A percentile compares a stretch with the other conserved stretches of the same genome.
Evolutionary conservation across 225 moss, liverwort and hornwort species (phyloP).

Genomic region (Lunularia cruciata): DNA sequence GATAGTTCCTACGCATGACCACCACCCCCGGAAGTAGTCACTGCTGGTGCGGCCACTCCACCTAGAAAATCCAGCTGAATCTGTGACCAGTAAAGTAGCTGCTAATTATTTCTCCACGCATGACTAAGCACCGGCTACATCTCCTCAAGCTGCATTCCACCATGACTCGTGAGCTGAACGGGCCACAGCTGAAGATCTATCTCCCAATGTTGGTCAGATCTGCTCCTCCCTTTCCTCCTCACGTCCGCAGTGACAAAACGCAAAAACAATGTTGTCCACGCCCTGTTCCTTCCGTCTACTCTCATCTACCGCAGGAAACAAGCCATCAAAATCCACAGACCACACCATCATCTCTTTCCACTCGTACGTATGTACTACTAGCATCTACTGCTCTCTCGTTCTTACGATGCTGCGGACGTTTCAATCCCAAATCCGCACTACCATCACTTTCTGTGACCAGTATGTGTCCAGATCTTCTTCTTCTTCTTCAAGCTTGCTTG

Average conservation of each 20-base stretch:
- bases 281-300: conserved; percentile 13
- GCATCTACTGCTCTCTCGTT: no score
- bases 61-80: conserved; percentile 15
- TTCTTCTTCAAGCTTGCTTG: neutral
- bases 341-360: conserved; percentile 24
- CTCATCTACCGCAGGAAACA: conserved; percentile 20
- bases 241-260: no score
- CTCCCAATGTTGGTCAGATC: conserved; percentile 12
- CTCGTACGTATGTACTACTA: neutral
- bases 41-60: neutral
- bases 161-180: neutral
- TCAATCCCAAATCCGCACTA: no score
- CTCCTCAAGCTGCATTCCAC: conserved; percentile 7
- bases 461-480: neutral
- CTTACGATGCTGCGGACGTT: no score
- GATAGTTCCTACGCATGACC: neutral
- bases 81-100: neutral
- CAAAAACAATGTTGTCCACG: conserved; percentile 3
- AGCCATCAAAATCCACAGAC: conserved; percentile 21
- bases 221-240: conserved; percentile 18
- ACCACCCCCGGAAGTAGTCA: neutral
- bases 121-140: conserved; percentile 8
- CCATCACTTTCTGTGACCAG: neutral
- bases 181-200: conserved; percentile 6
- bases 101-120: conserved; percentile 3